Conservation (phyloP, 164 flowering plant species). For the Tetrastigma voinierianum region DNA sequence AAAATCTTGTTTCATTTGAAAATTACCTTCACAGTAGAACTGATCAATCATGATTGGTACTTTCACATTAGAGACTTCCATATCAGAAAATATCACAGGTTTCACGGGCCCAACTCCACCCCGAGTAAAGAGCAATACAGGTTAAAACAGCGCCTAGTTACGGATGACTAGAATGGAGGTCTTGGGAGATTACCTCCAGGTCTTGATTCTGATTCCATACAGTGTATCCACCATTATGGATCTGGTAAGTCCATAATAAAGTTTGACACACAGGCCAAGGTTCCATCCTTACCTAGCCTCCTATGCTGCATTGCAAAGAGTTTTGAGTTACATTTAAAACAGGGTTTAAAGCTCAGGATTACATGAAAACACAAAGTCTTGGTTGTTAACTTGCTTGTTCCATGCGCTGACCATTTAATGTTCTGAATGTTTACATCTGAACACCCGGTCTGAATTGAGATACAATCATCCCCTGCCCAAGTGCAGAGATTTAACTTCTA, state of each 20-base stretch:
- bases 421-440: slow-evolving; percentile 30
- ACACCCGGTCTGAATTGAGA: slow-evolving; percentile 43
- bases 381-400: slow-evolving; percentile 10
- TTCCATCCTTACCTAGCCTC: slow-evolving; percentile 37
- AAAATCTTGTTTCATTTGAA: background rate
- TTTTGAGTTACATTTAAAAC: too few relatives aligned
- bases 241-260: slow-evolving; percentile 31
- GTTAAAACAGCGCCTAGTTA: too few relatives aligned
- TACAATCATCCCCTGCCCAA: slow-evolving; percentile 12
- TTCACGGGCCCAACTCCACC: slow-evolving; percentile 1
- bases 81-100: background rate
- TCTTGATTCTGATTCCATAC: slow-evolving; percentile 44
- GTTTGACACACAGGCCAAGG: slow-evolving; percentile 38
- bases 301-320: slow-evolving; percentile 24
- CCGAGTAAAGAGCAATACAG: background rate
- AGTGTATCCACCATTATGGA: slow-evolving; percentile 23
- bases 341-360: too few relatives aligned
- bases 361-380: too few relatives aligned
- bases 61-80: background rate
- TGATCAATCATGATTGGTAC: slow-evolving; percentile 6
- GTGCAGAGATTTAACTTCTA: too few relatives aligned
- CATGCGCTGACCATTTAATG: slow-evolving; percentile 44
- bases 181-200: slow-evolving; percentile 37
- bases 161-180: too few relatives aligned
- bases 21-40: slow-evolving; percentile 2